Evolutionary conservation across 768 basidiomycete genomes (phyloP), one percentile per base, ranked within the genome.

Genomic region (Termitomyces sp.): DNA sequence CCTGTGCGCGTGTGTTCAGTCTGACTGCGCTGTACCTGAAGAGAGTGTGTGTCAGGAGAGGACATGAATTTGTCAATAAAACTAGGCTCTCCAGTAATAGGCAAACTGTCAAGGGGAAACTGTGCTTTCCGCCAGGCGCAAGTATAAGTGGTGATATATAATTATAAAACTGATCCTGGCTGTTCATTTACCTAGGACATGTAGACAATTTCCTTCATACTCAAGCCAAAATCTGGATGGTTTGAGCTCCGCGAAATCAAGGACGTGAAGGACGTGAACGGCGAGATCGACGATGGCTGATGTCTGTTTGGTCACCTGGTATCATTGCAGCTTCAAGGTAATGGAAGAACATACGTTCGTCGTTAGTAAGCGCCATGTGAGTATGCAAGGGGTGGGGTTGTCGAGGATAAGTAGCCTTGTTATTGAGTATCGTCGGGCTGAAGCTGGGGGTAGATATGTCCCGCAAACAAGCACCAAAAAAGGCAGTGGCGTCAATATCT

Each of bases 321-420:
- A 39, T 37, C 51, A 63, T 63, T 1, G 57, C 62, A 13, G 56
- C 58, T 8, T 60, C 57, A 22, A 65, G 62, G 15, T 60, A 45
- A 9, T 52, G 50, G 54, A 63, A 59, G 39, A 65, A 65, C 33
- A 61, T 34, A 20, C 58, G 58, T 26, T 65, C 62, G 20, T 54
- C 53, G 20, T 61, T 58, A 12, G 56, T 59, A 33, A 63, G 64
- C 10, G 54, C 58, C 13, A 31, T 48, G 1, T n/a, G n/a, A n/a
- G n/a, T n/a, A n/a, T 62, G 42, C 18, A 51, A 37, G 16, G 49
- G 31, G 16, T 55, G 36, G 10, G 54, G 46, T 22, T 48, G 44
- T 13, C 33, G 50, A 13, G 55, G 50, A 26, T 31, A 54, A 6
- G 54, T 33, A 41, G 49, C 50, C 26, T 52, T 63, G 29, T 50